Conservation (phyloP, 1,284 basidiomycete species). For the Moesziomyces sp. region DNA sequence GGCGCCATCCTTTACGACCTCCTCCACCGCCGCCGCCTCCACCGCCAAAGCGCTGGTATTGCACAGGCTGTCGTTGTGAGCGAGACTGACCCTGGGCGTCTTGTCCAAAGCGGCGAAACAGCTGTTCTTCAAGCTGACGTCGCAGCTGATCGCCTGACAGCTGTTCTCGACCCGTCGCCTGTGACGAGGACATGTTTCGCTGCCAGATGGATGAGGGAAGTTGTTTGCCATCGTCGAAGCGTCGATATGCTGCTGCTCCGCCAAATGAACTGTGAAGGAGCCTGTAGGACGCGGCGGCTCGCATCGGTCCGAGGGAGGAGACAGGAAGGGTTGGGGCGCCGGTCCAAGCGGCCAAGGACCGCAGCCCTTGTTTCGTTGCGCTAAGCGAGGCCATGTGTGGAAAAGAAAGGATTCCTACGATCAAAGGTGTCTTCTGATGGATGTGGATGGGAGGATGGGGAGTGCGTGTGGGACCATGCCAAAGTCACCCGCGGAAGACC, state of each 20-base stretch:
- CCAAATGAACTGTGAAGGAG: background rate
- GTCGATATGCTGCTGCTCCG: conserved; percentile 4
- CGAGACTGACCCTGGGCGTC: conserved; percentile 7
- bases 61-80: conserved; percentile 7
- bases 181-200: background rate
- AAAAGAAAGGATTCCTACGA: background rate
- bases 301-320: background rate
- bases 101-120: conserved; percentile 33
- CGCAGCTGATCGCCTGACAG: conserved; percentile 22
- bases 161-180: conserved; percentile 17
- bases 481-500: too few species aligned
- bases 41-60: conserved; percentile 39
- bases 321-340: background rate
- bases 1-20: conserved; percentile 9
- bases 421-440: background rate
- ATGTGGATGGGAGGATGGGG: background rate
- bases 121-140: conserved; percentile 36
- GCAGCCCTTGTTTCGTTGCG: background rate
- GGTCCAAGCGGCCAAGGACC: background rate
- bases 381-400: background rate
- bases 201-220: background rate
- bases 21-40: conserved; percentile 12
- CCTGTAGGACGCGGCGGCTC: background rate
- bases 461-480: background rate
- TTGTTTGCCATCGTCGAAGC: conserved; percentile 9